Evolutionary conservation across 306 rosid species (phyloP), one percentile per base, ranked within the genome.

Genomic region (Corylus avellana): DNA sequence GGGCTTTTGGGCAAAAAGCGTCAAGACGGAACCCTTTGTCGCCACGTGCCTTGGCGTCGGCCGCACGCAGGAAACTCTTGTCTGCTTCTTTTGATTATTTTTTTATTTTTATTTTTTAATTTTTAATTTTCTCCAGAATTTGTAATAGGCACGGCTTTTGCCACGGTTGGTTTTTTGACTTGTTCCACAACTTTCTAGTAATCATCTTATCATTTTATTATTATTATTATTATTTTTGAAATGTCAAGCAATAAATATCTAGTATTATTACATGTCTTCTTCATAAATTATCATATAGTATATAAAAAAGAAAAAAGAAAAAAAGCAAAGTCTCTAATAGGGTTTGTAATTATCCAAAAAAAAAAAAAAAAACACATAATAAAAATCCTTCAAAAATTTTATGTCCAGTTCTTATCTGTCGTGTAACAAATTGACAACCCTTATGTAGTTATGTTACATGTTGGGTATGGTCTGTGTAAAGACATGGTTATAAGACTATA

Each of bases 1-100:
- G 72, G 16, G 82, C 84, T 82, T 82, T 58, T 82, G 87, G 74
- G 7, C n/a, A 42, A 48, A 76, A 81, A 56, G 79, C 14, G 29
- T 66, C 54, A 54, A 80, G 85, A 87, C 79, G 87, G 84, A 92
- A 85, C 86, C 80, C 88, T 82, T 92, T 90, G 96, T 90, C 91
- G 90, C 87, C 90, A 90, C 92, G 88, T 92, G 94, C 84, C 85
- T 78, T 89, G 92, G 94, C 92, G 90, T 94, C 79, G 87, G 90
- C 87, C 86, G 89, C 91, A 94, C 90, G 93, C 94, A 56, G 85
- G 76, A 86, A 88, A 88, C 86, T 72, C 71, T 76, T 72, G 73
- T 82, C 84, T 72, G 48, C 74, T 58, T 53, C 51, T n/a, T 18
- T 32, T 16, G 44, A 32, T 39, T 2, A 44, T 27, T 71, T 16